Conservation (phyloP, 768 basidiomycete genomes). For the Scleroderma bovista region DNA sequence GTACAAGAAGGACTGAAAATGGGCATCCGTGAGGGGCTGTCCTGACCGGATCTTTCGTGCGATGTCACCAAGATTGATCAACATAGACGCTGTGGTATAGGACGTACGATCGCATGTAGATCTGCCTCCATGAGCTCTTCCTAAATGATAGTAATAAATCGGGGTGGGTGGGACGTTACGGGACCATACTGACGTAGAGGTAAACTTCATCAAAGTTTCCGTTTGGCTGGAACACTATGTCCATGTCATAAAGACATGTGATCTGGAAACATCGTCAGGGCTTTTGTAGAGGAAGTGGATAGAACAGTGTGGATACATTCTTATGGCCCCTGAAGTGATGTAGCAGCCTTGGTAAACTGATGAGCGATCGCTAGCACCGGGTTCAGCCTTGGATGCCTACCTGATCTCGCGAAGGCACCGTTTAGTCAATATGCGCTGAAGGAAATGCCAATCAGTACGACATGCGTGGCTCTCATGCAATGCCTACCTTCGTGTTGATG, state of each 20-base stretch:
- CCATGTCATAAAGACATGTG: slow-evolving; percentile 97
- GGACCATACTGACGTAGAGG: slow-evolving; percentile 58
- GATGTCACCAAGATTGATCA: background rate
- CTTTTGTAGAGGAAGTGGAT: background rate
- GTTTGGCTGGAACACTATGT: slow-evolving; percentile 88
- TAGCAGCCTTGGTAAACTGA: slow-evolving; percentile 52
- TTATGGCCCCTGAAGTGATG: slow-evolving; percentile 99
- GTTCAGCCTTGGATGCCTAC: slow-evolving; percentile 34
- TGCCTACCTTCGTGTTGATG: slow-evolving; percentile 77
- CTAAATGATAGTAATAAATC: slow-evolving; percentile 35
- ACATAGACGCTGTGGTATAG: background rate
- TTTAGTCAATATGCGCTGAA: slow-evolving; percentile 90
- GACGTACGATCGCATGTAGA: slow-evolving; percentile 89
- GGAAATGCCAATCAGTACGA: background rate
- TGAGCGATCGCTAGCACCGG: background rate
- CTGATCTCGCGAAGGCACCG: slow-evolving; percentile 93
- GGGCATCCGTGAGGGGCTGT: slow-evolving; percentile 83
- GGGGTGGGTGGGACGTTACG: background rate
- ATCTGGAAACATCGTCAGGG: slow-evolving; percentile 49
- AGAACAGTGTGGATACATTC: slow-evolving; percentile 53
- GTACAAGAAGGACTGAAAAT: slow-evolving; percentile 96
- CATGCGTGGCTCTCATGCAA: slow-evolving; percentile 8
- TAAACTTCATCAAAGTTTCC: slow-evolving; percentile 97
- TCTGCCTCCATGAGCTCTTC: slow-evolving; percentile 99
- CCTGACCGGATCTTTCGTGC: slow-evolving; percentile 70